Base-by-base conservation (phyloP, 768 basidiomycete genomes). In the Termitomyces sp. region DNA sequence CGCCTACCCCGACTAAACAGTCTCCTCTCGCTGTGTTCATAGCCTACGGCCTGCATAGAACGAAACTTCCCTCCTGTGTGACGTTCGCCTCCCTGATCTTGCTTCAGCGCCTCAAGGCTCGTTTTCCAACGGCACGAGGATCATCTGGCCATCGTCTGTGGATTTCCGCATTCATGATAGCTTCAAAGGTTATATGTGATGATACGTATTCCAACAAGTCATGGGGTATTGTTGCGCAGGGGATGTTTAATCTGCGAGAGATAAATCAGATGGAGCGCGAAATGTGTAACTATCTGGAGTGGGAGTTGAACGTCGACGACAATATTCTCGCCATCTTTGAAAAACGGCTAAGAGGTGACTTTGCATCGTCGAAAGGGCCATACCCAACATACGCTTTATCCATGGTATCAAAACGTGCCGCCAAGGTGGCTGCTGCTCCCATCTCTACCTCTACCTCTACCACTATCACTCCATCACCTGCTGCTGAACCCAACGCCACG, bases 231-330 rank as follows among this genome's bases (percentile, higher is more conserved):
- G 93, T 95, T 40, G 92, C 89, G 0, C 91, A 94, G 69, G 86
- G 84, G 28, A 87, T 93, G 83, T 95, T 94, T 64, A 79, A 77
- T 3, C 73, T 95, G 7, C 80, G 89, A 45, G 94, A 95, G 78
- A 88, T 97, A 66, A 97, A 97, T 70, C 93, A 95, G 77, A 94
- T 95, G 93, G 94, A 95, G 75, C 76, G 92, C 23, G 93, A 95
- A 72, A 94, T 97, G 87, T 93, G 80, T 65, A 77, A 83, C 16
- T 98, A 98, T 66, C 76, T 99, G 43, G 94, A 96, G 68, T 98
- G 94, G 94, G 88, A 91, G 65, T 75, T 91, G 7, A 89, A 85
- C 42, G 86, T 91, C 51, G 88, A 90, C 51, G 80, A 84, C 0
- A 65, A 74, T 0, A 83, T 84, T 0, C 72, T 91, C 0, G 60